Evolutionary conservation across 352 stramenopile genomes (phyloP), one percentile per base, ranked within the genome.

Genomic region (Phytopythium vexans): DNA sequence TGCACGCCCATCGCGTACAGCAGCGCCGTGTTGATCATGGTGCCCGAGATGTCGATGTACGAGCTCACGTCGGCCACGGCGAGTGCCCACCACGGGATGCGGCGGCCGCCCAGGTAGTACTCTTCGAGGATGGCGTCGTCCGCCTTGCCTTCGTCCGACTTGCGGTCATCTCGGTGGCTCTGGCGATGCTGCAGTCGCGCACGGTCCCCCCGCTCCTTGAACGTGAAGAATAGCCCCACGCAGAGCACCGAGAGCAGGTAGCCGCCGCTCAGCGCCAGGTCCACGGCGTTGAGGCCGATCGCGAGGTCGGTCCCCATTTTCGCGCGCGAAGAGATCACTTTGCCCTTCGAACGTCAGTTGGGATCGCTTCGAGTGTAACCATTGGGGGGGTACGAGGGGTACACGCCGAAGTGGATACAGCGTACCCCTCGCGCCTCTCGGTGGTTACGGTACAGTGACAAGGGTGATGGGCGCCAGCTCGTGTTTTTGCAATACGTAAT

Each of bases 11-110:
- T 62, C 31, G 82, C 82, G 51, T 92, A 92, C 48, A 92, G 68
- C 14, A 92, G 56, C 54, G 77, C 82, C 41, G 79, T 90, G 58
- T 92, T 92, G 70, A 92, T 92, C 79, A 92, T 92, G 6, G 82
- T 92, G 1, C 82, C 79, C 3, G 77, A 87, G 49, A 92, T 90
- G 64, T 92, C 82, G 47, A 92, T 92, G 58, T 92, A 92, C 51
- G 77, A 89, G 64, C 79, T 90, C 50, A 92, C 82, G 56, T 92
- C 82, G 0, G 82, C 82, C 39, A 92, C 63, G 7, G 74, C 82
- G 14, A 92, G 62, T 21, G 77, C 77, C 65, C 82, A 89, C 78
- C 82, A 89, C 10, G 78, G 72, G 49, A 92, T 86, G 32, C 67
- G 68, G 4, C 77, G 68, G 15, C 78, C 77, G 3, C 82, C 78